Evolutionary conservation across 164 flowering plant species (phyloP).

Genomic region (Houttuynia cordata): DNA sequence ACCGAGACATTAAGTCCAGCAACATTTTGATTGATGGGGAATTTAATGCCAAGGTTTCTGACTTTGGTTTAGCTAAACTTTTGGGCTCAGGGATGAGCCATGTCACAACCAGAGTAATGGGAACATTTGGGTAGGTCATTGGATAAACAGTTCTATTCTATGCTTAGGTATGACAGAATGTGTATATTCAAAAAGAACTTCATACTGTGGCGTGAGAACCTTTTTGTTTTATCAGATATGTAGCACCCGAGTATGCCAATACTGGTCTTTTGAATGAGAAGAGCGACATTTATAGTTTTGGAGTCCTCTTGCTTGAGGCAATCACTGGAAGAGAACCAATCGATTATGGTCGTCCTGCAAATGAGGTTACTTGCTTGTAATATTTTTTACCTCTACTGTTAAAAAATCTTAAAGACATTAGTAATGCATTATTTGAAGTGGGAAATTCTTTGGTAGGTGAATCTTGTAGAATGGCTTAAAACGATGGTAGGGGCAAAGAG

Average conservation of each 20-base stretch:
- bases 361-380: slow-evolving; percentile 23
- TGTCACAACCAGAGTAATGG: slow-evolving; percentile 39
- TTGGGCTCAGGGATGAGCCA: slow-evolving; percentile 40
- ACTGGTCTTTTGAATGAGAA: slow-evolving; percentile 37
- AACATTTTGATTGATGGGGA: slow-evolving; percentile 31
- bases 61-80: slow-evolving; percentile 48
- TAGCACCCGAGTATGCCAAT: slow-evolving; percentile 54
- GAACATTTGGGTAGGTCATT: slow-evolving; percentile 13
- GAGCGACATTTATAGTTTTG: slow-evolving; percentile 46
- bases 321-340: slow-evolving; percentile 46
- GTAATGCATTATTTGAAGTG: not conserved
- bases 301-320: slow-evolving; percentile 33
- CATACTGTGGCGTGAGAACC: not conserved
- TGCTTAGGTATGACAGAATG: not conserved
- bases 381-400: not conserved
- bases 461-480: slow-evolving; percentile 47
- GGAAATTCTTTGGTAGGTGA: slow-evolving; percentile 20
- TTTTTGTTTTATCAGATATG: slow-evolving; percentile 26
- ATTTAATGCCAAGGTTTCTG: slow-evolving; percentile 38
- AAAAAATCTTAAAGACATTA: not conserved
- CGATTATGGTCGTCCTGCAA: slow-evolving; percentile 34
- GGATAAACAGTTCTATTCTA: not conserved
- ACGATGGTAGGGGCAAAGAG: slow-evolving; percentile 30
- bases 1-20: slow-evolving; percentile 44
- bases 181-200: too few relatives aligned